Evolutionary conservation across 352 stramenopile species (phyloP).

Genomic region (Phytophthora ramorum): DNA sequence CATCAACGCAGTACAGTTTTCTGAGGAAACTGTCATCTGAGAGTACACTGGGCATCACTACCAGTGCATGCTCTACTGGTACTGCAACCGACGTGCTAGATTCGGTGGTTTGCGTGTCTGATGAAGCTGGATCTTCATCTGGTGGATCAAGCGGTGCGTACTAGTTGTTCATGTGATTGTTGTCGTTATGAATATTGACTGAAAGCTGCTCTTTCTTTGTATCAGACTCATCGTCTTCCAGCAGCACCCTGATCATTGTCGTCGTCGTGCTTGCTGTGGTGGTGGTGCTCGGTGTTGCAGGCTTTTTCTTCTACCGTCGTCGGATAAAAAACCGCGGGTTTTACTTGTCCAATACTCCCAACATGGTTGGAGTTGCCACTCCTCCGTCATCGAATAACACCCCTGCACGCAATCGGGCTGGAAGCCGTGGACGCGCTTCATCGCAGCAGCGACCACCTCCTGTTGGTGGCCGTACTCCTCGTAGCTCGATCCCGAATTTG

Average conservation of each 20-base stretch:
- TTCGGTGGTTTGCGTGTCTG: constrained; percentile 60
- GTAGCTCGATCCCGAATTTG: constrained; percentile 41
- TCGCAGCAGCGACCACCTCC: constrained; percentile 38
- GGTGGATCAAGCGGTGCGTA: constrained; percentile 27
- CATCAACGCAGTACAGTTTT: constrained; percentile 48
- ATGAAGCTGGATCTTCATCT: constrained; percentile 16
- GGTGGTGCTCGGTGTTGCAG: constrained; percentile 52
- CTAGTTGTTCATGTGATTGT: not conserved
- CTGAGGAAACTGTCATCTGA: constrained; percentile 47
- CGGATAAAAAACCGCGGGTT: constrained; percentile 50
- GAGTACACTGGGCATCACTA: constrained; percentile 54
- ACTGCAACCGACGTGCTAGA: constrained; percentile 56
- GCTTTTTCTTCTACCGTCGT: constrained; percentile 60
- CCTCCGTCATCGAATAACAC: constrained; percentile 41
- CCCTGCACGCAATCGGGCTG: constrained; percentile 28
- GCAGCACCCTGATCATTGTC: constrained; percentile 61
- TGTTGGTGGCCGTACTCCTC: constrained; percentile 29
- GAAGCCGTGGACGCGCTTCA: constrained; percentile 41
- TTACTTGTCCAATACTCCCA: constrained; percentile 37
- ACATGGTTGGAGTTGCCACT: constrained; percentile 45
- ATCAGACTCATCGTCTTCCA: constrained; percentile 43
- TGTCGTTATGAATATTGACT: not conserved
- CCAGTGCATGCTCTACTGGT: constrained; percentile 41
- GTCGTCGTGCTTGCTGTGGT: constrained; percentile 55
- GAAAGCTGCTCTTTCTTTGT: not conserved